These are phyloP conservation scores for Russula dissimulans DNA, from an alignment of 768 basidiomycete genomes.

Conservation along the genomic window DNA sequence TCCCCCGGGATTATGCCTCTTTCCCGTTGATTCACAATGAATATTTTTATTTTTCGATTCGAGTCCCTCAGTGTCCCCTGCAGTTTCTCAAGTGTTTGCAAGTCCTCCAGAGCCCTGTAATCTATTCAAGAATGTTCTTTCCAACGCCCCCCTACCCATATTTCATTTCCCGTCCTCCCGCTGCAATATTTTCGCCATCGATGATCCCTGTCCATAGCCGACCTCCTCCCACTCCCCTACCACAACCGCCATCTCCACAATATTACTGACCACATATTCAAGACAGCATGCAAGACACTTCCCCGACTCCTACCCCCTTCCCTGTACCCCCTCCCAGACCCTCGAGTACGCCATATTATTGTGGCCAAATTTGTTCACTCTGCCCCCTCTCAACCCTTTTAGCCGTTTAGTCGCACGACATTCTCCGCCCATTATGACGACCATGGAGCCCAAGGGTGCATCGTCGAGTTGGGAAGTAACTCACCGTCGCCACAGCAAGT, in stretches of 20 bases:
- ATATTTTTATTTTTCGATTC: neutral
- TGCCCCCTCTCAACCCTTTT: neutral
- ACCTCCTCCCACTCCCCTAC: neutral
- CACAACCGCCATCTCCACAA: neutral
- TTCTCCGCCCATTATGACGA: neutral
- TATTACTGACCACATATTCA: neutral
- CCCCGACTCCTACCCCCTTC: neutral
- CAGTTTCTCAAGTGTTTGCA: neutral
- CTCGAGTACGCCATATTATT: neutral
- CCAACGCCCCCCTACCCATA: neutral
- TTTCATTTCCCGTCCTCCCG: neutral
- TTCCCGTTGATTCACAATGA: neutral
- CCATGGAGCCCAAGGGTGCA: neutral
- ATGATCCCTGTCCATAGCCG: neutral
- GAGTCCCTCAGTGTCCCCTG: neutral
- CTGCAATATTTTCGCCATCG: neutral
- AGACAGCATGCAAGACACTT: neutral
- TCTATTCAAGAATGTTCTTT: neutral
- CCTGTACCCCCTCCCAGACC: neutral
- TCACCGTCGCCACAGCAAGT: too few relatives aligned
- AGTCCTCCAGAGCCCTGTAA: neutral
- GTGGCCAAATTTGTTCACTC: neutral
- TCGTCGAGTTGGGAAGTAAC: too few relatives aligned
- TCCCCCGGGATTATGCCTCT: neutral
- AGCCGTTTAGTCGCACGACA: neutral